Conservation (phyloP, 169 alveolate species). For the Plasmodium knowlesi region DNA sequence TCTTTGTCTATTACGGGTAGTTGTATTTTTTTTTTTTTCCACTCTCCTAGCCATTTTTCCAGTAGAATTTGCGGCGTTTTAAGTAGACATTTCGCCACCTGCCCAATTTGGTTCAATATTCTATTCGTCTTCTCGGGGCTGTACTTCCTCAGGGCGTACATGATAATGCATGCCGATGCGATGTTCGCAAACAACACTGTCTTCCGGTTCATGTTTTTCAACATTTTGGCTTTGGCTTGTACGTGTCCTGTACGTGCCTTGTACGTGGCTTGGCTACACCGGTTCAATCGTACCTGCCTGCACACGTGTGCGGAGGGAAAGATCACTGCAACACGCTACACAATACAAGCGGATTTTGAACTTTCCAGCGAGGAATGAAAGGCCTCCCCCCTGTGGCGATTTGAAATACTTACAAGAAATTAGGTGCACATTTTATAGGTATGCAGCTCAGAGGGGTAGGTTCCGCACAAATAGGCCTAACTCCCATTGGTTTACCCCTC, state of each 20-base stretch:
- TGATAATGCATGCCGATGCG: not conserved
- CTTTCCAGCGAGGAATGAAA: not conserved
- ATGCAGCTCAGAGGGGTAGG: not conserved
- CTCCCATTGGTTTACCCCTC: not conserved
- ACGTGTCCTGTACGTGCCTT: not conserved
- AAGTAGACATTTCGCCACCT: slow-evolving; percentile 1
- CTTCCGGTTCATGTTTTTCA: not conserved
- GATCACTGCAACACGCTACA: not conserved
- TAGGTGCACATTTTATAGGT: not conserved
- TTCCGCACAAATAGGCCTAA: not conserved
- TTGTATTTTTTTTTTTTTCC: not conserved
- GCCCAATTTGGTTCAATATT: not conserved
- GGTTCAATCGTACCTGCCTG: not conserved
- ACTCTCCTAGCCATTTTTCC: not conserved
- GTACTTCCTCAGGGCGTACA: not conserved
- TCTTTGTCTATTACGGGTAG: slow-evolving; percentile 24
- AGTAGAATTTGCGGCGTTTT: not conserved
- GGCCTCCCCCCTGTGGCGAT: not conserved
- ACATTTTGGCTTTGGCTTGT: not conserved
- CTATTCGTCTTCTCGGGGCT: not conserved
- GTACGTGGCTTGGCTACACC: not conserved
- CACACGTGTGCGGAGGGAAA: not conserved
- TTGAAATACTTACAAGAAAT: not conserved
- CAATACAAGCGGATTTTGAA: too few relatives aligned
- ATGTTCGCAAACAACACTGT: slow-evolving; percentile 7